Evolutionary conservation across 257 asterid species (phyloP).

Genomic region (Plantago major): DNA sequence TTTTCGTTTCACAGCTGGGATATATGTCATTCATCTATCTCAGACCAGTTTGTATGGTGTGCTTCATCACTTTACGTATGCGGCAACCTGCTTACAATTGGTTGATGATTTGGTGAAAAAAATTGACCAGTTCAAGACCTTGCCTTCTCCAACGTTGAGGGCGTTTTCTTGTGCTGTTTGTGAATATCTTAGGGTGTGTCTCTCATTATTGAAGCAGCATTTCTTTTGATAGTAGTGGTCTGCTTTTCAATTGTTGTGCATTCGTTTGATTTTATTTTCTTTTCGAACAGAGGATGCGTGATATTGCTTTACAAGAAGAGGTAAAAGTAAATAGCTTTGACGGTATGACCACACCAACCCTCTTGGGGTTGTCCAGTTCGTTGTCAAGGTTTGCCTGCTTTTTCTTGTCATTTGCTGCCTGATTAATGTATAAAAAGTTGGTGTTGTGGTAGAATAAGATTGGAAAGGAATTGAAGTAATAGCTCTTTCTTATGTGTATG

Average conservation of each 20-base stretch:
- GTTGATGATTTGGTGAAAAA: conserved; percentile 54
- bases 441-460: too few relatives aligned
- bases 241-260: not conserved
- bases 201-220: too few relatives aligned
- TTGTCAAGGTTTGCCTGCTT: conserved; percentile 61
- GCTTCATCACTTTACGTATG: conserved; percentile 67
- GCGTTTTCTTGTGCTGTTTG: conserved; percentile 75
- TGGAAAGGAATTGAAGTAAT: too few relatives aligned
- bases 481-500: too few relatives aligned
- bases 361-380: conserved; percentile 85
- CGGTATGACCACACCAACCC: conserved; percentile 51
- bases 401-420: too few relatives aligned
- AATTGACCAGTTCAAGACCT: conserved; percentile 49
- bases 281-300: conserved; percentile 55
- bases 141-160: conserved; percentile 79
- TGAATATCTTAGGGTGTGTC: conserved; percentile 65
- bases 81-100: conserved; percentile 71
- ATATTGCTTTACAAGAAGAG: conserved; percentile 82
- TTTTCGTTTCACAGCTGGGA: conserved; percentile 56
- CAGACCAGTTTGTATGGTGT: conserved; percentile 64
- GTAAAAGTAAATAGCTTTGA: conserved; percentile 53
- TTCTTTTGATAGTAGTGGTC: not conserved
- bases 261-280: not conserved
- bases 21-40: conserved; percentile 75
- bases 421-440: too few relatives aligned